Percentiles rank a stretch among this genome's conserved stretches.
These are phyloP conservation scores for Cyanodermella asteris DNA, from an alignment of 2,329 filamentous ascomycete genomes.

Conservation along the genomic window DNA sequence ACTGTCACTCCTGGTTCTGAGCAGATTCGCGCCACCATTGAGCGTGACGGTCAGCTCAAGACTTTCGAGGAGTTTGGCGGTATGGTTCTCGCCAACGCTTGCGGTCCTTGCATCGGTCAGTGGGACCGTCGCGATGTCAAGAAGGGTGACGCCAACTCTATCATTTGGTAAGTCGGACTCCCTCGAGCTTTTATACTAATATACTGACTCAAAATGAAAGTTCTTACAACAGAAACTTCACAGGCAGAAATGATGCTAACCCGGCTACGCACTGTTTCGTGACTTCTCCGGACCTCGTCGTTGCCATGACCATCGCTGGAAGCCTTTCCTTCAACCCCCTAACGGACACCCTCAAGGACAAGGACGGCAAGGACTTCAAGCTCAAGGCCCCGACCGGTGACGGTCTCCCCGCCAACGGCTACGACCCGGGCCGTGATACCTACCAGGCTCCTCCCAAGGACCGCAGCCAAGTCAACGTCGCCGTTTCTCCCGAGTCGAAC, in stretches of 20 bases:
- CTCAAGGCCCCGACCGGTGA: constrained; percentile 60
- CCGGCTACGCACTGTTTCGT: constrained; percentile 87
- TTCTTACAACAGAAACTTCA: constrained; percentile 99
- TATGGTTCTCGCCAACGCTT: constrained; percentile 85
- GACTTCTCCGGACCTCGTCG: constrained; percentile 72
- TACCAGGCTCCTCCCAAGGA: constrained; percentile 87
- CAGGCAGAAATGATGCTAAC: constrained; percentile 90
- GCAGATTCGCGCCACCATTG: constrained; percentile 87
- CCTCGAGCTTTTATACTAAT: no score
- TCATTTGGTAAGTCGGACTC: no score
- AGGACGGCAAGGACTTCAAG: constrained; percentile 90
- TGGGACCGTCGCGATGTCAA: constrained; percentile 87
- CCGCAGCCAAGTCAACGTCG: constrained; percentile 49
- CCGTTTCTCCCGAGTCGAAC: constrained; percentile 73
- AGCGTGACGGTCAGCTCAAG: constrained; percentile 70
- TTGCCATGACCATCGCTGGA: constrained; percentile 67
- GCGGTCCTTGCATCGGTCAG: constrained; percentile 79
- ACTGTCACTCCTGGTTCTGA: constrained; percentile 92
- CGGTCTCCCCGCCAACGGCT: constrained; percentile 60
- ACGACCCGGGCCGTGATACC: constrained; percentile 77
- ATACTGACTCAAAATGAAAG: no score
- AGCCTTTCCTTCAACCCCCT: constrained; percentile 85
- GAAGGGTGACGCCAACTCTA: constrained; percentile 91
- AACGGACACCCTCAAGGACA: constrained; percentile 77
- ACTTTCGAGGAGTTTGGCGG: constrained; percentile 95